Evolutionary conservation across 1,284 basidiomycete species (phyloP), one percentile per base, ranked within the genome.

Genomic region (Cutaneotrichosporon sp.): DNA sequence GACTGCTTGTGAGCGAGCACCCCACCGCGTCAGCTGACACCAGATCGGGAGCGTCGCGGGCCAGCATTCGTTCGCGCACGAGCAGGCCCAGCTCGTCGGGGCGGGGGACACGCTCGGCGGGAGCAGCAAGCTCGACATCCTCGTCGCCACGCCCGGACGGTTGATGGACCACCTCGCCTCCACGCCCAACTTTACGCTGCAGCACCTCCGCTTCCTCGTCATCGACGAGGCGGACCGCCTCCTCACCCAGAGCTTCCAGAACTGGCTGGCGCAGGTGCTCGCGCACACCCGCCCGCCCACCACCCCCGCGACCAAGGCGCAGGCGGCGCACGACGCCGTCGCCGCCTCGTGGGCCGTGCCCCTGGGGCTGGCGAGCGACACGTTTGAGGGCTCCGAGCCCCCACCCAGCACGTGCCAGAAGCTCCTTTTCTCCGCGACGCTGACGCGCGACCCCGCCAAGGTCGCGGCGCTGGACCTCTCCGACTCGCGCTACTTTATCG

Each of bases 161-260:
- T 76, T 99, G 50, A 95, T 97, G 46, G 95, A 99, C 76, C 95
- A 99, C 77, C 81, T 99, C 14, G 87, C 87, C 46, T 88, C 86
- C 25, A 97, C 95, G 0, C 86, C 85, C 0, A 92, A 94, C 65
- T 97, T 98, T 76, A 90, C 92, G 0, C 80, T 99, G 34, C 91
- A 97, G 71, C 94, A 99, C 77, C 83, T 99, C 27, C 88, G 95
- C 27, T 99, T 94, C 79, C 81, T 99, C 59, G 93, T 99, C 20
- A 92, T 99, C 60, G 97, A 99, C 76, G 97, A 99, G 81, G 97
- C 97, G 0, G 97, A 99, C 76, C 86, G 95, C 24, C 84, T 99
- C 3, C 84, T 99, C 5, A 90, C 90, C 8, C 94, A 98, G 76
- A 93, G 91, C 1, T 98, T 97, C 80, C 93, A 98, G 78, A 90